Conservation (phyloP, 371 early-diverging fungal genomes). For the Saksenaea vasiformis region DNA sequence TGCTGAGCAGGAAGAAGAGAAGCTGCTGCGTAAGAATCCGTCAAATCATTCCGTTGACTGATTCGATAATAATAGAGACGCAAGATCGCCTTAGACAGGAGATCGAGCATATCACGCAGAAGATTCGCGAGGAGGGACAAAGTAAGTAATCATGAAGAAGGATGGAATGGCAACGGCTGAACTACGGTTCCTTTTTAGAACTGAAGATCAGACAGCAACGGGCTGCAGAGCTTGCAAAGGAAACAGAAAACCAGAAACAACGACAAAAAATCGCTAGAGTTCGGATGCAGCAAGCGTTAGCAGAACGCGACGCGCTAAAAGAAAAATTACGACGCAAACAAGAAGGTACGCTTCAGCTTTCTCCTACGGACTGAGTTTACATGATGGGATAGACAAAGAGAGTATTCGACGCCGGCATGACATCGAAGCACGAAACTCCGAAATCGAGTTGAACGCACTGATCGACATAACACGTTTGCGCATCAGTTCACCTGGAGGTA, state of each 20-base stretch:
- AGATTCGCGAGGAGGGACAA: neutral
- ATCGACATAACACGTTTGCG: neutral
- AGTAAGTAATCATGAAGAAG: neutral
- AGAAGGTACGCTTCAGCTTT: neutral
- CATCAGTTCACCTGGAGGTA: slow-evolving; percentile 3
- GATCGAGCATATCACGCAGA: neutral
- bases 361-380: too few species aligned
- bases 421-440: neutral
- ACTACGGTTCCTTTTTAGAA: neutral
- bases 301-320: neutral
- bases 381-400: neutral
- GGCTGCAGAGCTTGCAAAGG: neutral
- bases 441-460: neutral
- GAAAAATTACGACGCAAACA: neutral
- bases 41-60: neutral
- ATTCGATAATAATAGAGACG: neutral
- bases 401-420: neutral
- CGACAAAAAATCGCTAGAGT: neutral
- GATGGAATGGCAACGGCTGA: neutral
- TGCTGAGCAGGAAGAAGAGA: neutral
- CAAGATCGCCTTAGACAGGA: neutral
- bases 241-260: neutral
- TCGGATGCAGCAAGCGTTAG: neutral
- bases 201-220: neutral
- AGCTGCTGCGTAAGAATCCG: neutral